Conservation (phyloP, 148 eudicot species). For the Linanthus parryae region DNA sequence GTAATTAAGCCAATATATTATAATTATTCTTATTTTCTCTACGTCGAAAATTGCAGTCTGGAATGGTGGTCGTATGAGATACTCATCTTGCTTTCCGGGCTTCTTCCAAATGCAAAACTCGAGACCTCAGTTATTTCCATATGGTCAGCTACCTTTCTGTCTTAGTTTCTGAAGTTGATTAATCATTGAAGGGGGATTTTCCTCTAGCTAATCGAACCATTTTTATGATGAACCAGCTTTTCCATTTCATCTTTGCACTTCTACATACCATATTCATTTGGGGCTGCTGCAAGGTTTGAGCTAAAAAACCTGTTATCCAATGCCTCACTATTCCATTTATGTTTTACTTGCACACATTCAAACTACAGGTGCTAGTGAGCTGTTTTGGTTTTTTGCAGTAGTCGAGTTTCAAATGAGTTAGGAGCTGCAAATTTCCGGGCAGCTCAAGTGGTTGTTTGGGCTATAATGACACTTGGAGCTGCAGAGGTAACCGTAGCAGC, state of each 20-base stretch:
- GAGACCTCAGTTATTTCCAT: conserved; percentile 45
- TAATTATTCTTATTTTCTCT: too few relatives aligned
- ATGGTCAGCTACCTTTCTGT: conserved; percentile 22
- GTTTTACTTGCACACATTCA: neutral
- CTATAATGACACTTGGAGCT: conserved; percentile 13
- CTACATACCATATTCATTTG: conserved; percentile 30
- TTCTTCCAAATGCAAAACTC: conserved; percentile 34
- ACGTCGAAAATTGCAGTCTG: conserved; percentile 22
- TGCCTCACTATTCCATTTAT: neutral
- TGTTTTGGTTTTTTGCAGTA: conserved; percentile 18
- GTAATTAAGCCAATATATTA: too few relatives aligned
- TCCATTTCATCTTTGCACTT: conserved; percentile 29
- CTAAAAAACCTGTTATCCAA: neutral
- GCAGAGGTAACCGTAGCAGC: conserved; percentile 18
- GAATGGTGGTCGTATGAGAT: conserved; percentile 47
- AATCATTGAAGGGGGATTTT: too few relatives aligned
- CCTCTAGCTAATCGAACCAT: too few relatives aligned
- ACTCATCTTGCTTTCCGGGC: conserved; percentile 27
- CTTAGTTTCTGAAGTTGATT: neutral
- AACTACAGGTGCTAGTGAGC: neutral
- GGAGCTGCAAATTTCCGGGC: conserved; percentile 39
- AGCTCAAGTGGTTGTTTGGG: conserved; percentile 24
- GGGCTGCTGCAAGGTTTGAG: conserved; percentile 39
- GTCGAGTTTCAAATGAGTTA: conserved; percentile 38
- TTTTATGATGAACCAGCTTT: too few relatives aligned